Conservation (phyloP, 2,329 filamentous ascomycete genomes). For the Neofusicoccum kwambonambiense region DNA sequence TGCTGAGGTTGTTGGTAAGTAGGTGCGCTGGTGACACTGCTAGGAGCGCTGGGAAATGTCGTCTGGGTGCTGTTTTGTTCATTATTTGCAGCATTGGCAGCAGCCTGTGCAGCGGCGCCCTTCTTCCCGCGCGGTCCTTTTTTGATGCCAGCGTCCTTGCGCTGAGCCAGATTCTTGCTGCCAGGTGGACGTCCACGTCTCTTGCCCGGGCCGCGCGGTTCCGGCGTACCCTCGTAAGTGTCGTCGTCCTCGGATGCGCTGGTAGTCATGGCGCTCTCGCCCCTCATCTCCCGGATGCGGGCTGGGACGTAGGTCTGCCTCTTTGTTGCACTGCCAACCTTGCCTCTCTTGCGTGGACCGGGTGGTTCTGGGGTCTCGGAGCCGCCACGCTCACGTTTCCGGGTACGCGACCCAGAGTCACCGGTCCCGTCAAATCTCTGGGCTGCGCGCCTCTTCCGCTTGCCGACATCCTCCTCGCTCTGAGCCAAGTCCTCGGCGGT, state of each 20-base stretch:
- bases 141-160: conserved; percentile 50
- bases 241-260: conserved; percentile 28
- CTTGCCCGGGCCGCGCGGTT: conserved; percentile 24
- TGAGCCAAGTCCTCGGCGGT: conserved; percentile 26
- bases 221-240: conserved; percentile 14
- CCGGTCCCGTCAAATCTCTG: conserved; percentile 34
- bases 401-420: conserved; percentile 17
- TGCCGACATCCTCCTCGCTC: conserved; percentile 37
- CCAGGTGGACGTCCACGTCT: conserved; percentile 40
- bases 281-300: conserved; percentile 47
- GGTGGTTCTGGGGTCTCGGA: conserved; percentile 38
- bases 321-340: conserved; percentile 25
- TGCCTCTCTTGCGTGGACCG: conserved; percentile 27
- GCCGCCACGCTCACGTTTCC: conserved; percentile 20
- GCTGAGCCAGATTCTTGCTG: conserved; percentile 47
- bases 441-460: conserved; percentile 36
- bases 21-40: conserved; percentile 17
- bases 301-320: conserved; percentile 32
- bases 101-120: conserved; percentile 22
- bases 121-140: conserved; percentile 46
- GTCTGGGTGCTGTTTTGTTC: conserved; percentile 1
- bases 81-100: neutral
- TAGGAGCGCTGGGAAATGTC: conserved; percentile 18
- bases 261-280: conserved; percentile 37
- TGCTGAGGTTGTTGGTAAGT: conserved; percentile 10